Evolutionary conservation across 192 early-diverging fungal species (phyloP).

Genomic region (Geranomyces michiganensis): DNA sequence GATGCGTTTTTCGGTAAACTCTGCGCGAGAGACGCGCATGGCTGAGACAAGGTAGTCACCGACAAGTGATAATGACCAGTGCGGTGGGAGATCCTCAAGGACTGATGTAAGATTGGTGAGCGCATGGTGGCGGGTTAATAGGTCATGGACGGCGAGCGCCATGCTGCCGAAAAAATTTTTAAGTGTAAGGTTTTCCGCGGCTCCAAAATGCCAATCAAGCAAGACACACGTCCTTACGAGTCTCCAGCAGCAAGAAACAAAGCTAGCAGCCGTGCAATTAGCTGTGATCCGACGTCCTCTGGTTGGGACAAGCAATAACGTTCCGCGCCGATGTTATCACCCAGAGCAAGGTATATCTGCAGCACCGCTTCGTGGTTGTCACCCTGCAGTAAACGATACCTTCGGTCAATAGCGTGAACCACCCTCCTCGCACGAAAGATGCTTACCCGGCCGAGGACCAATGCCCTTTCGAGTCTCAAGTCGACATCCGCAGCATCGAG

Average conservation of each 20-base stretch:
- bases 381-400: neutral
- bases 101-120: neutral
- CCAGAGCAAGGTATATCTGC: slow-evolving; percentile 14
- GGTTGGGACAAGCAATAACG: slow-evolving; percentile 22
- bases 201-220: neutral
- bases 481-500: neutral
- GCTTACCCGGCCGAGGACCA: slow-evolving; percentile 15
- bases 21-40: slow-evolving; percentile 18
- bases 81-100: slow-evolving; percentile 35
- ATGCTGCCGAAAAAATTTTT: neutral
- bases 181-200: too few species aligned
- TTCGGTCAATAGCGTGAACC: too few species aligned
- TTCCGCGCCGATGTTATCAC: slow-evolving; percentile 41
- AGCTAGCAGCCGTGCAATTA: neutral
- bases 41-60: slow-evolving; percentile 22
- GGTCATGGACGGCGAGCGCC: neutral
- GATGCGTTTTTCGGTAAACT: slow-evolving; percentile 23
- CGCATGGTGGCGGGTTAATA: neutral
- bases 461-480: slow-evolving; percentile 10
- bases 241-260: slow-evolving; percentile 1
- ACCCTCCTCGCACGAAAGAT: neutral
- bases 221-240: neutral
- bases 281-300: neutral
- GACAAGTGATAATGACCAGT: slow-evolving; percentile 42
- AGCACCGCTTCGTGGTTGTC: slow-evolving; percentile 29